Evolutionary conservation across 1,284 basidiomycete genomes (phyloP), one percentile per base, ranked within the genome.

Genomic region (Moesziomyces globuligerus): DNA sequence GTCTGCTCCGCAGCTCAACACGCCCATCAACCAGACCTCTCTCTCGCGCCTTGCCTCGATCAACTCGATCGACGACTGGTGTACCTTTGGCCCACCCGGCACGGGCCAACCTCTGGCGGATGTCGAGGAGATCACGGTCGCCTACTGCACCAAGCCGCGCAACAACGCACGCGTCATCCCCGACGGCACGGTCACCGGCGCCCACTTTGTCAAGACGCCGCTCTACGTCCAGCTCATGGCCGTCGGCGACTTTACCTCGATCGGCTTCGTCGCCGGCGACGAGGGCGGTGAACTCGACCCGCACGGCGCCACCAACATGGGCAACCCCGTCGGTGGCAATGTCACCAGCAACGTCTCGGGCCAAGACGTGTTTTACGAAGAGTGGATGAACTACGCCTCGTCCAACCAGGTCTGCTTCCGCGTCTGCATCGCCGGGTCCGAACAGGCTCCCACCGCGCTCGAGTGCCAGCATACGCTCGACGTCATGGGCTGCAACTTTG

Each of bases 51-150:
- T 81, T 21, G 76, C 73, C 18, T 71, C 79, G 18, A 59, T 81
- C 66, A 81, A 81, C 75, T 68, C 64, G 40, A 49, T 80, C 48
- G 78, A 81, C 36, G 80, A 81, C 67, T 82, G 79, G 79, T 82
- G 80, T 68, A 82, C 78, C n/a, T 82, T 81, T 40, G 78, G 72
- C 20, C 76, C 80, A 3, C 84, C 80, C 84, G 81, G 83, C 25
- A 62, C 80, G 10, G 84, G 81, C n/a, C 51, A 79, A 28, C 83
- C 84, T n/a, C 87, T 91, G 53, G 89, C 86, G 23, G 85, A 90
- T 69, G 86, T 87, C 4, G 90, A 91, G 81, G 87, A 85, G 36
- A 85, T 88, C 78, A 88, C 87, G 67, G 88, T 91, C 18, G 88
- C 89, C 0, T 91, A 87, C 87, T 92, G 90, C 84, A 89, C 89